These are phyloP conservation scores for Pseudogymnoascus verrucosus DNA, from an alignment of 2,329 filamentous ascomycete genomes.

Conservation along the genomic window DNA sequence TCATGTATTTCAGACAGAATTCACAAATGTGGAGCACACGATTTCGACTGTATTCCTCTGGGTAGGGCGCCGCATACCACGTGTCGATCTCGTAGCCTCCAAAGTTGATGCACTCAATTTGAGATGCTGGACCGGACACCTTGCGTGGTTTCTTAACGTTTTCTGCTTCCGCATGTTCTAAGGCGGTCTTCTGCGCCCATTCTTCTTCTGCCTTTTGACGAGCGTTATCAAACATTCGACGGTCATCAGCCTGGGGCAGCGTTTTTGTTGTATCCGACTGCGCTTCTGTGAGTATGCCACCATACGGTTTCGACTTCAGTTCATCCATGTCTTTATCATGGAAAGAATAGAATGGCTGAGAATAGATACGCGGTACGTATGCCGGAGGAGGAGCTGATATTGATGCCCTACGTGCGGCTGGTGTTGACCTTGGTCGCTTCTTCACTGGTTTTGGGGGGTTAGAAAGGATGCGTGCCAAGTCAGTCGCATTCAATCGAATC, in stretches of 20 bases:
- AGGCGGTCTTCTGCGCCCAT: slow-evolving; percentile 65
- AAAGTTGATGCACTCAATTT: slow-evolving; percentile 98
- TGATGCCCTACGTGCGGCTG: slow-evolving; percentile 30
- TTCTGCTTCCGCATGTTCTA: slow-evolving; percentile 60
- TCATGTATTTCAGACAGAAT: slow-evolving; percentile 99
- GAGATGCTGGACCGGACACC: slow-evolving; percentile 76
- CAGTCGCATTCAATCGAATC: slow-evolving; percentile 48
- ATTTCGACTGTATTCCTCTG: slow-evolving; percentile 96
- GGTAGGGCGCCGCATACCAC: slow-evolving; percentile 97
- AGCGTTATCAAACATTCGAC: slow-evolving; percentile 80
- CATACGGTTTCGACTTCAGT: slow-evolving; percentile 86
- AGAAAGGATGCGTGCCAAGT: slow-evolving; percentile 53
- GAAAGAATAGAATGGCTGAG: slow-evolving; percentile 79
- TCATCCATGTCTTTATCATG: slow-evolving; percentile 86
- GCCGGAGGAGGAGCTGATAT: slow-evolving; percentile 30
- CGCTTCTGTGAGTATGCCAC: slow-evolving; percentile 78
- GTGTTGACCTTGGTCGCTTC: slow-evolving; percentile 33
- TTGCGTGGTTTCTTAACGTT: slow-evolving; percentile 62
- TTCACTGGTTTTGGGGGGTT: slow-evolving; percentile 50
- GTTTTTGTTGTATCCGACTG: slow-evolving; percentile 91
- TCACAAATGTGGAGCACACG: slow-evolving; percentile 98
- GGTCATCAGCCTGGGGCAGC: slow-evolving; percentile 69
- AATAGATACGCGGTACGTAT: slow-evolving; percentile 41
- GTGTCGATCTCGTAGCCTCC: slow-evolving; percentile 97
- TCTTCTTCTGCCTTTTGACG: slow-evolving; percentile 87